Conservation (phyloP, 2,329 filamentous ascomycete genomes). For the Xylogone sp. region DNA sequence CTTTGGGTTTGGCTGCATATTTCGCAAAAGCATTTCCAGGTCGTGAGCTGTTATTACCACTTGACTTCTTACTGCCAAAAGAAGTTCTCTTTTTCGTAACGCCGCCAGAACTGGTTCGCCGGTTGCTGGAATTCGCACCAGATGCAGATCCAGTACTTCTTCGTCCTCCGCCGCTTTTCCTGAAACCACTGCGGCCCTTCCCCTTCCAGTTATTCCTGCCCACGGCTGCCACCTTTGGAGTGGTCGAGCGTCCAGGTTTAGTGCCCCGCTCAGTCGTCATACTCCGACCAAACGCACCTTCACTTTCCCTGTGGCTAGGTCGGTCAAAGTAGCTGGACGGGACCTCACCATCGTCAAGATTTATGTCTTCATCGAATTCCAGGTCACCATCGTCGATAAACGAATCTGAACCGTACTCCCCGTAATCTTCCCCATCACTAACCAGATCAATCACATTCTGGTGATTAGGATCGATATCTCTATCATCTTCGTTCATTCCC, state of each 20-base stretch:
- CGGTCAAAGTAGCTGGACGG: conserved; percentile 11
- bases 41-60: conserved; percentile 2
- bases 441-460: conserved; percentile 53
- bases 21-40: conserved; percentile 1
- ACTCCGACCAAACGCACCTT: background rate
- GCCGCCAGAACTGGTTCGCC: conserved; percentile 9
- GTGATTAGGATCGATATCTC: conserved; percentile 26
- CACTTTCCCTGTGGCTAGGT: background rate
- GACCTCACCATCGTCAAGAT: conserved; percentile 5
- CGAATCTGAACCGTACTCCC: conserved; percentile 10
- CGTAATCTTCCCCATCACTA: conserved; percentile 32
- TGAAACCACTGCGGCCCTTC: conserved; percentile 1
- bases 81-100: conserved; percentile 16
- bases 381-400: conserved; percentile 5
- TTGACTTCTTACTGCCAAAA: conserved; percentile 9
- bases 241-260: background rate
- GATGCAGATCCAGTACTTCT: conserved; percentile 12
- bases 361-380: conserved; percentile 8
- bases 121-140: background rate
- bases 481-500: conserved; percentile 18
- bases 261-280: conserved; percentile 3
- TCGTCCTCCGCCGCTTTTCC: conserved; percentile 4
- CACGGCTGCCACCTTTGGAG: background rate
- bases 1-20: conserved; percentile 1
- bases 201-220: background rate